Evolutionary conservation across 345 rosid species (phyloP), one percentile per base, ranked within the genome.

Genomic region (Eutrema japonicum): DNA sequence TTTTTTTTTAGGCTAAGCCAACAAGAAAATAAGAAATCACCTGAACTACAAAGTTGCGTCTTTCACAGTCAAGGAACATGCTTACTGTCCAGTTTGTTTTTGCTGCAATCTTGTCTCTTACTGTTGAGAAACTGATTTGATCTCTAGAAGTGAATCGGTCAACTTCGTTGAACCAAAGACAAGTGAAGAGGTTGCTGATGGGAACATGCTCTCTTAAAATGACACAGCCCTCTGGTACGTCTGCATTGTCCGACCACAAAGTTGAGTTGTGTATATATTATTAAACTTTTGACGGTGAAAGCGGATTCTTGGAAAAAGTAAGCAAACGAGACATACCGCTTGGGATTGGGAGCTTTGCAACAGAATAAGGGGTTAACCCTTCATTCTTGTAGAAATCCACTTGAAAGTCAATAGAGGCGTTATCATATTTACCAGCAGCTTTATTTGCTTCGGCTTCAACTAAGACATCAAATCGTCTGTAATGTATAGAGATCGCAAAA

Each of bases 151-250:
- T 96, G 78, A 96, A 96, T 35, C 96, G 95, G 64, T 92, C 96
- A 36, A 96, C 98, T 84, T 96, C 99, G 56, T 92, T 89, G 86
- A 85, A 93, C 99, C 99, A 96, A 69, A 96, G 99, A 52, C 99
- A 96, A 42, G 91, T 80, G 47, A 96, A 88, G 64, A 92, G 93
- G 83, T 96, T 92, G 84, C 93, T 86, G 18, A 96, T 83, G 7
- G 99, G 96, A 68, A 89, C 83, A 74, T 96, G 99, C 83, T 96
- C 99, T 81, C 96, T 90, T 78, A 96, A 75, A 51, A 96, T 82
- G 40, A 96, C 99, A 57, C 99, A 96, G 37, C 99, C 99, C 83
- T 96, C 99, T 12, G 99, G 99, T 65, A 96, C 96, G 84, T 96
- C 99, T 96, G 88, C 82, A 86, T 66, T 66, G 22, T 59, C 76